Percentiles rank a stretch among this genome's conserved stretches.
phyloP scores from a whole-genome alignment of 345 rosid genomes.

The Lepidium sativum region DNA sequence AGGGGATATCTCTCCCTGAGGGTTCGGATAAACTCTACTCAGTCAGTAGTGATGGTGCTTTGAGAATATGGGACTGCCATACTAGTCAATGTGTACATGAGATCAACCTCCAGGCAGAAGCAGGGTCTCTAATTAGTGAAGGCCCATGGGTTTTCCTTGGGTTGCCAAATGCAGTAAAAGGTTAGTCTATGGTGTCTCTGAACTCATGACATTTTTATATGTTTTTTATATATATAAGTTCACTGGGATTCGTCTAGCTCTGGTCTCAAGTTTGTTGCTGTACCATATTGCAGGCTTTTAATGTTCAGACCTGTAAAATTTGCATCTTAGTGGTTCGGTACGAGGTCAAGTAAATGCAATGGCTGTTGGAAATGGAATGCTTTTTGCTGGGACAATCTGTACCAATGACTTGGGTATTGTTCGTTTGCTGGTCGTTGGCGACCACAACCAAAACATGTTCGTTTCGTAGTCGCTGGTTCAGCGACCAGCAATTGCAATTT shows the following conservation, averaged over 20 bases:
- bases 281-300: conserved; percentile 38
- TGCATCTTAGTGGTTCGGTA: conserved; percentile 27
- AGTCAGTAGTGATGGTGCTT: conserved; percentile 42
- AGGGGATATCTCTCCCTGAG: conserved; percentile 42
- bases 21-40: conserved; percentile 50
- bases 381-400: conserved; percentile 41
- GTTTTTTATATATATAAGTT: background rate
- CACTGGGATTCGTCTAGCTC: too few relatives aligned
- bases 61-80: conserved; percentile 44
- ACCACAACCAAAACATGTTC: too few relatives aligned
- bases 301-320: conserved; percentile 31
- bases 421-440: too few relatives aligned
- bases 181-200: conserved; percentile 12
- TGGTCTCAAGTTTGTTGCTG: background rate
- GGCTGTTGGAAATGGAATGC: conserved; percentile 30
- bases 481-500: too few relatives aligned
- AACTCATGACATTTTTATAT: background rate
- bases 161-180: conserved; percentile 45
- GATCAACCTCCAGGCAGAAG: conserved; percentile 33
- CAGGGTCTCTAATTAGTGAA: conserved; percentile 41
- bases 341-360: conserved; percentile 42
- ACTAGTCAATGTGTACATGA: conserved; percentile 35
- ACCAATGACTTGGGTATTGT: too few relatives aligned
- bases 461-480: too few relatives aligned
- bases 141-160: conserved; percentile 60